Conservation (phyloP, 1,284 basidiomycete genomes). For the Ustilago tritici region DNA sequence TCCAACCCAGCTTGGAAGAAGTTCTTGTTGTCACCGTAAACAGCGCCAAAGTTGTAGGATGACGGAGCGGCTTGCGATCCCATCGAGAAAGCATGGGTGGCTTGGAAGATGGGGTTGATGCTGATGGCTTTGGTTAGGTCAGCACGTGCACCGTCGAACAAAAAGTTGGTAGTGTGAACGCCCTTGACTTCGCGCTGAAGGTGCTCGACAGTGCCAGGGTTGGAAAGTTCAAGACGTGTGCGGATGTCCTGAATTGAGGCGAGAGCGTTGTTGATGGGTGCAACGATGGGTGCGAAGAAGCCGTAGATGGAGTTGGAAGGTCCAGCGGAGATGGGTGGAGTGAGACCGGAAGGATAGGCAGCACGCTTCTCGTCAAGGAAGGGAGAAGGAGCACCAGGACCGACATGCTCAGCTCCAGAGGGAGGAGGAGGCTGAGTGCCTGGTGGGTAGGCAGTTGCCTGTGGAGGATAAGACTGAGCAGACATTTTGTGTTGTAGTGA, state of each 20-base stretch:
- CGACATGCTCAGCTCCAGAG: constrained; percentile 47
- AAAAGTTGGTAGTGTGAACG: constrained; percentile 91
- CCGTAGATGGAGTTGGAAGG: constrained; percentile 52
- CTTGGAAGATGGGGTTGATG: constrained; percentile 94
- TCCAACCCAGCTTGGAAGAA: constrained; percentile 95
- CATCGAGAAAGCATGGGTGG: constrained; percentile 93
- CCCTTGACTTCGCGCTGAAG: constrained; percentile 71
- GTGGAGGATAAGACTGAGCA: constrained; percentile 42
- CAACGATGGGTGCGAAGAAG: constrained; percentile 58
- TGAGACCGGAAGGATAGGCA: constrained; percentile 44
- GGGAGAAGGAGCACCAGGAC: constrained; percentile 36
- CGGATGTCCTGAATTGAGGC: constrained; percentile 54
- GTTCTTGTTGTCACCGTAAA: constrained; percentile 84
- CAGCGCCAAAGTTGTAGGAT: constrained; percentile 94
- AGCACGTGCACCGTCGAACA: constrained; percentile 95
- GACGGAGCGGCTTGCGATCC: constrained; percentile 73
- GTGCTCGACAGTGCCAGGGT: constrained; percentile 66
- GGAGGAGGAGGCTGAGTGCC: constrained; percentile 43
- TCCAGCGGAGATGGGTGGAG: constrained; percentile 39
- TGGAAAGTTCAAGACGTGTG: constrained; percentile 60
- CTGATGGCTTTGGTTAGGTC: constrained; percentile 95
- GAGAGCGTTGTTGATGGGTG: constrained; percentile 50
- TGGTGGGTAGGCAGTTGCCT: constrained; percentile 46
- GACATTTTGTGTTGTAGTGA: constrained; percentile 19
- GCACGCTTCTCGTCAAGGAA: constrained; percentile 51